Evolutionary conservation across 768 basidiomycete genomes (phyloP).

Genomic region (Collybiopsis confluens): DNA sequence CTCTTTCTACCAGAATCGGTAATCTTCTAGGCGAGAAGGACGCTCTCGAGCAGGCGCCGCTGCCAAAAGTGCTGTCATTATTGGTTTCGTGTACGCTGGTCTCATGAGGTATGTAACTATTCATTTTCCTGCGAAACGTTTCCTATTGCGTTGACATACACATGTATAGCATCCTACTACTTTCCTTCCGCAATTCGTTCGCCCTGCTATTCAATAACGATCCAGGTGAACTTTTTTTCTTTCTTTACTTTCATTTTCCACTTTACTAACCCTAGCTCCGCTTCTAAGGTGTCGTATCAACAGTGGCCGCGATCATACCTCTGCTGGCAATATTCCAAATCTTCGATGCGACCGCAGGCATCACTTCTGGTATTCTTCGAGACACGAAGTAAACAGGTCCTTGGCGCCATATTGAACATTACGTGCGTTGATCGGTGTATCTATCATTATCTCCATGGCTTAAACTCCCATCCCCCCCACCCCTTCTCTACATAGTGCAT

Average conservation of each 20-base stretch:
- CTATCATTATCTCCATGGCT: constrained; percentile 20
- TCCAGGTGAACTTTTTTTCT: constrained; percentile 35
- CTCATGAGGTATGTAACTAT: constrained; percentile 50
- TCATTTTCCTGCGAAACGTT: background rate
- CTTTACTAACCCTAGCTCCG: too few relatives aligned
- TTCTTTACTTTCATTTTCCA: constrained; percentile 11
- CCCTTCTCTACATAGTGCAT: constrained; percentile 26
- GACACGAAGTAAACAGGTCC: constrained; percentile 77
- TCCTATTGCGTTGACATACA: background rate
- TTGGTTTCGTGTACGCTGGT: constrained; percentile 63
- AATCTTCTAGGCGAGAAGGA: constrained; percentile 85
- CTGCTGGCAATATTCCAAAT: constrained; percentile 80
- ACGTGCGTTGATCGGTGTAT: constrained; percentile 38
- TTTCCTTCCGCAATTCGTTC: constrained; percentile 63
- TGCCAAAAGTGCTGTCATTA: constrained; percentile 56
- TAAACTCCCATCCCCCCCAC: too few relatives aligned
- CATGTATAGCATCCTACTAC: constrained; percentile 49
- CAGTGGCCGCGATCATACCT: constrained; percentile 70
- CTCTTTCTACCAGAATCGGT: constrained; percentile 62
- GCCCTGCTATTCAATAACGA: constrained; percentile 72
- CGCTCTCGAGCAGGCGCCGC: constrained; percentile 68
- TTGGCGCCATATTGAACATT: constrained; percentile 77
- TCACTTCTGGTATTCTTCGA: constrained; percentile 75
- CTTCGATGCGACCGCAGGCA: constrained; percentile 70
- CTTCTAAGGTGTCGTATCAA: constrained; percentile 52